Evolutionary conservation across 495 filamentous ascomycete genomes (phyloP).

Genomic region (Diplogelasinospora grovesii): DNA sequence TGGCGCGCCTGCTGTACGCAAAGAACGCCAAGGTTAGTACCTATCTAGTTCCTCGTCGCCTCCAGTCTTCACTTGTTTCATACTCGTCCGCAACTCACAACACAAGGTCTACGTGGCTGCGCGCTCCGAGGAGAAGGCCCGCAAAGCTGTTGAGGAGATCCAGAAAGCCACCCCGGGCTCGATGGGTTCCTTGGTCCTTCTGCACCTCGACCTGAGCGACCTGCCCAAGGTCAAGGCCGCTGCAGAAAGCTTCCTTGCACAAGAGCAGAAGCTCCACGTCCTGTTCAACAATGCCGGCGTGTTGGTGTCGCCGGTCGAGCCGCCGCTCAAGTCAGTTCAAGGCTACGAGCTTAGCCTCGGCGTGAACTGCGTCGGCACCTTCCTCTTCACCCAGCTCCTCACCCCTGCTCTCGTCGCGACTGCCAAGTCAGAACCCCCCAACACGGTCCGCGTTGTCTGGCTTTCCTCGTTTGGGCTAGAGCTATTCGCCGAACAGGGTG

Average conservation of each 20-base stretch:
- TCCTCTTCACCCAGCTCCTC: conserved; percentile 38
- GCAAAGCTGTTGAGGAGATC: conserved; percentile 20
- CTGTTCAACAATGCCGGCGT: conserved; percentile 39
- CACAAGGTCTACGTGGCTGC: conserved; percentile 40
- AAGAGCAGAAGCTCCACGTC: conserved; percentile 27
- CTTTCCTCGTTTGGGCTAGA: conserved; percentile 21
- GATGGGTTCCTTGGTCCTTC: conserved; percentile 22
- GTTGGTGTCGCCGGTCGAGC: conserved; percentile 10
- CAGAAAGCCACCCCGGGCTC: conserved; percentile 8
- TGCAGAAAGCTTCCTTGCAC: conserved; percentile 21
- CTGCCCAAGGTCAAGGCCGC: conserved; percentile 25
- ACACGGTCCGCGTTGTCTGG: conserved; percentile 40
- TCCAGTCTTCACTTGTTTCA: not conserved
- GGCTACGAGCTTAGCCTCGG: conserved; percentile 38
- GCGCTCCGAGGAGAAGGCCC: conserved; percentile 30
- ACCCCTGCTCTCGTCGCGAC: conserved; percentile 27
- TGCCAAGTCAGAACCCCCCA: conserved; percentile 1
- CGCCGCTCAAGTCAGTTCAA: conserved; percentile 21
- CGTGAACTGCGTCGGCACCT: conserved; percentile 34
- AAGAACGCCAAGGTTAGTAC: conserved; percentile 44
- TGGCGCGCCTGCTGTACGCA: conserved; percentile 38
- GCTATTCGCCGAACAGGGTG: conserved; percentile 9
- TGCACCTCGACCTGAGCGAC: conserved; percentile 30
- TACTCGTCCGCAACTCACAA: not conserved
- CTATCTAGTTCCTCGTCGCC: too few species aligned